phyloP scores from a whole-genome alignment of 305 asterid genomes.

The Fraxinus angustifolia region DNA sequence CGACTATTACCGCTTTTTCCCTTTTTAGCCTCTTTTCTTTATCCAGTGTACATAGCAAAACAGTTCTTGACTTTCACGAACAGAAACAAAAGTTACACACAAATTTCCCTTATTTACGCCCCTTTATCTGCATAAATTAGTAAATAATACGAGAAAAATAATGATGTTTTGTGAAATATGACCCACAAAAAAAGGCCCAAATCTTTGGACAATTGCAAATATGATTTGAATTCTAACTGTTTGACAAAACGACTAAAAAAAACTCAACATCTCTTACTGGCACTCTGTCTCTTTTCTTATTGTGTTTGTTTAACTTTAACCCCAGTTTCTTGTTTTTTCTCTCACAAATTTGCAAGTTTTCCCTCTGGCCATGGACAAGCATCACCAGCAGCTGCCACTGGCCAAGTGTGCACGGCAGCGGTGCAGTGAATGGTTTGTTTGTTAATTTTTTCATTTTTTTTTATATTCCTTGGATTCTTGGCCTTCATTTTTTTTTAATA shows the following conservation, averaged over 20 bases:
- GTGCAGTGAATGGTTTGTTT: slow-evolving; percentile 58
- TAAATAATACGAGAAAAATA: slow-evolving; percentile 14
- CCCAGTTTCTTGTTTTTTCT: slow-evolving; percentile 31
- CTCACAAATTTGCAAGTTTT: slow-evolving; percentile 30
- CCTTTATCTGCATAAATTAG: slow-evolving; percentile 32
- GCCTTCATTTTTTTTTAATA: neutral
- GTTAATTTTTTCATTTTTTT: neutral
- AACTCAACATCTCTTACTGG: slow-evolving; percentile 37
- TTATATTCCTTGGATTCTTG: neutral
- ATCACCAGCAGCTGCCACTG: slow-evolving; percentile 49
- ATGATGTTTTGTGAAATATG: slow-evolving; percentile 27
- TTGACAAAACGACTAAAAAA: slow-evolving; percentile 56
- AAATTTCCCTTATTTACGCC: slow-evolving; percentile 35
- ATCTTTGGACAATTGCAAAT: slow-evolving; percentile 52
- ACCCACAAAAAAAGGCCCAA: slow-evolving; percentile 56
- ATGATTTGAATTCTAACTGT: slow-evolving; percentile 48
- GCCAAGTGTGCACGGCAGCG: slow-evolving; percentile 53
- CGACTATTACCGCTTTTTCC: slow-evolving; percentile 47
- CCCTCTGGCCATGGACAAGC: slow-evolving; percentile 57
- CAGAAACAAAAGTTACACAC: slow-evolving; percentile 29
- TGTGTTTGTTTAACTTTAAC: slow-evolving; percentile 34
- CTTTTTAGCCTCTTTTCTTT: slow-evolving; percentile 12
- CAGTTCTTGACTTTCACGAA: slow-evolving; percentile 43
- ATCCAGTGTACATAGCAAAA: slow-evolving; percentile 13
- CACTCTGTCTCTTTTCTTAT: slow-evolving; percentile 35